Base-by-base conservation (phyloP, 2,329 filamentous ascomycete genomes). In the Calonectria fujianensis region DNA sequence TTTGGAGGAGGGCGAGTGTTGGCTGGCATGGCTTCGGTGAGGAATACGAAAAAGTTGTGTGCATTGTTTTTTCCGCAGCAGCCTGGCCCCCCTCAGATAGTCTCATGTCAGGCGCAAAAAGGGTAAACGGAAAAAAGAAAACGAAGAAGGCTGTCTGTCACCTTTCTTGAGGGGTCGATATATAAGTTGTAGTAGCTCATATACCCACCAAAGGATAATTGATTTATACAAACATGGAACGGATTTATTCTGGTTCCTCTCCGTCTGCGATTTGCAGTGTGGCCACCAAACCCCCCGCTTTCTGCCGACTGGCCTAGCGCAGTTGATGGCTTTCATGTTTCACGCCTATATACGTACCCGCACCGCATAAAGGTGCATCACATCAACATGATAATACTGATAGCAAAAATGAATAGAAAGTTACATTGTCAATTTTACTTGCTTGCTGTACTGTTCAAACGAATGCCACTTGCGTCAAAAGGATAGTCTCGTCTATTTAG, bases 391-490 rank as follows among this genome's bases (percentile, higher is more conserved):
- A 66, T 3, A 14, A 66, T 11, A 18, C 29, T 9, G n/a, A 24
- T 1, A n/a, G 24, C 31, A 69, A 29, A 70, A 59, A 76, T 48
- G 45, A 48, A 48, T 48, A 48, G 45, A 48, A 48, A 48, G 45
- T 48, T 80, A 84, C 82, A 81, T 81, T 79, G 80, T 84, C 79
- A 79, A 80, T 80, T 81, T 78, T 80, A 79, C 77, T 74, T 83
- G 82, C 81, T 79, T 82, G 79, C 80, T 82, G 68, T 82, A 78
- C 80, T 82, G 68, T 75, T 76, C 72, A 77, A 79, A 75, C 75
- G 70, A 72, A 69, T 69, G 70, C 73, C 76, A 74, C 52, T 73
- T 71, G 72, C 64, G 61, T 75, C 72, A 75, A 80, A 77, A 39
- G 77, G 75, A 78, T 75, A 79, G 75, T 80, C 82, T 83, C 77